A percentile compares a stretch with the other conserved stretches of the same genome.
These are phyloP conservation scores for Botrytis fragariae DNA, from an alignment of 2,329 filamentous ascomycete species.

Conservation along the genomic window DNA sequence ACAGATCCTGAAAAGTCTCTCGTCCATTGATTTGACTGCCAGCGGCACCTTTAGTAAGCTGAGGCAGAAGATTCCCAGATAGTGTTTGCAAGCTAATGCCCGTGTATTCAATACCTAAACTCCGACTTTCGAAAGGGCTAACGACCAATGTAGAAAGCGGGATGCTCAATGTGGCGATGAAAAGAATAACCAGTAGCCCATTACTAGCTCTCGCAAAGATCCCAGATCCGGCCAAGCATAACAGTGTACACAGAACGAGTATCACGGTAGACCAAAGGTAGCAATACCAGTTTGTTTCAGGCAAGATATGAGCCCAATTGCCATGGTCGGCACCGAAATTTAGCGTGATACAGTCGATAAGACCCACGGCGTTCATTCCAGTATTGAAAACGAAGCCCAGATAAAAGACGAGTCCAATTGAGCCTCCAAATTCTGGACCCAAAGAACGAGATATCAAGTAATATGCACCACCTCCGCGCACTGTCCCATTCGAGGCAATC, in stretches of 20 bases:
- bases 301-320: constrained; percentile 58
- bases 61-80: constrained; percentile 69
- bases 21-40: constrained; percentile 60
- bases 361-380: constrained; percentile 80
- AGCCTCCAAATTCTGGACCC: constrained; percentile 84
- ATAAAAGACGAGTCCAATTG: constrained; percentile 85
- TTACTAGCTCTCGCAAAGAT: constrained; percentile 81
- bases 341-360: constrained; percentile 77
- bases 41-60: constrained; percentile 58
- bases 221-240: constrained; percentile 76
- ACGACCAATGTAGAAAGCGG: constrained; percentile 71
- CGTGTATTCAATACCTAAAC: constrained; percentile 70
- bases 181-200: constrained; percentile 66
- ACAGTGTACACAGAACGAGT: constrained; percentile 66
- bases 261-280: constrained; percentile 75
- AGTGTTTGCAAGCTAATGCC: constrained; percentile 71
- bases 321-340: constrained; percentile 63
- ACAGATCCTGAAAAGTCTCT: constrained; percentile 75
- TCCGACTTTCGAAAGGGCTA: constrained; percentile 62
- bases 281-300: constrained; percentile 70
- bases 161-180: constrained; percentile 75
- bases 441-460: constrained; percentile 84
- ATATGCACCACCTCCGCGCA: constrained; percentile 83
- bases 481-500: constrained; percentile 86
- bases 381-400: constrained; percentile 87